A percentile compares a stretch with the other conserved stretches of the same genome.
Evolutionary conservation across 805 yeast genomes (phyloP).

Genomic region (Candida coleopterorum): DNA sequence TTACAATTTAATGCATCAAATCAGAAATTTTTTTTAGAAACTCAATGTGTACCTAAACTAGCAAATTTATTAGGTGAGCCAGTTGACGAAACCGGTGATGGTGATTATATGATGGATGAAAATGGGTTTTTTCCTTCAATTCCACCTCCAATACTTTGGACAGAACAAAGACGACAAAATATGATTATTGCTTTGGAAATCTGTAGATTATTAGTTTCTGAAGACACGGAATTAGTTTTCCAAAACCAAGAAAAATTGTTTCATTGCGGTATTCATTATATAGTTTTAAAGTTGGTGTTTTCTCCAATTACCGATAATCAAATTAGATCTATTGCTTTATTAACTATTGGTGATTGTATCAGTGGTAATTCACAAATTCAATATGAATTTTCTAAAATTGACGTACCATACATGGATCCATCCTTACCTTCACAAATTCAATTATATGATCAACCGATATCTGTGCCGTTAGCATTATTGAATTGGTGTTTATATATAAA

Average conservation of each 20-base stretch:
- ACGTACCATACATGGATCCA: conserved; percentile 90
- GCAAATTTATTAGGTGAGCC: conserved; percentile 63
- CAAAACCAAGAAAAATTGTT: conserved; percentile 59
- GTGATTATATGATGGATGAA: conserved; percentile 14
- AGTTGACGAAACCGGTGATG: conserved; percentile 24
- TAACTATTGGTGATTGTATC: conserved; percentile 75
- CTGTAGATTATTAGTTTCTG: conserved; percentile 62
- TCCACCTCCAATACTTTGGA: conserved; percentile 57
- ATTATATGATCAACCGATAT: conserved; percentile 37
- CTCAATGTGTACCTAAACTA: conserved; percentile 68
- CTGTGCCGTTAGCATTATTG: conserved; percentile 69
- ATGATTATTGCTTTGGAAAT: conserved; percentile 66
- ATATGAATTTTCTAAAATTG: conserved; percentile 67
- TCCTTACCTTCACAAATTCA: conserved; percentile 45
- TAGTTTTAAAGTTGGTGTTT: conserved; percentile 67
- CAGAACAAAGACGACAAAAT: conserved; percentile 68
- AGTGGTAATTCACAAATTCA: conserved; percentile 65
- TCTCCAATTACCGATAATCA: conserved; percentile 57
- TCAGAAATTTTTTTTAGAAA: conserved; percentile 83
- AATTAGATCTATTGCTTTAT: conserved; percentile 63
- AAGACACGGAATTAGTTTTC: conserved; percentile 63
- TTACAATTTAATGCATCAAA: conserved; percentile 82
- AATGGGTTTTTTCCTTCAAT: conserved; percentile 11
- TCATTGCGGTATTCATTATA: conserved; percentile 58
- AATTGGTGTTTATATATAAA: conserved; percentile 79